phyloP scores from a whole-genome alignment of 2,329 filamentous ascomycete genomes.

The Cladorrhinum sp. region DNA sequence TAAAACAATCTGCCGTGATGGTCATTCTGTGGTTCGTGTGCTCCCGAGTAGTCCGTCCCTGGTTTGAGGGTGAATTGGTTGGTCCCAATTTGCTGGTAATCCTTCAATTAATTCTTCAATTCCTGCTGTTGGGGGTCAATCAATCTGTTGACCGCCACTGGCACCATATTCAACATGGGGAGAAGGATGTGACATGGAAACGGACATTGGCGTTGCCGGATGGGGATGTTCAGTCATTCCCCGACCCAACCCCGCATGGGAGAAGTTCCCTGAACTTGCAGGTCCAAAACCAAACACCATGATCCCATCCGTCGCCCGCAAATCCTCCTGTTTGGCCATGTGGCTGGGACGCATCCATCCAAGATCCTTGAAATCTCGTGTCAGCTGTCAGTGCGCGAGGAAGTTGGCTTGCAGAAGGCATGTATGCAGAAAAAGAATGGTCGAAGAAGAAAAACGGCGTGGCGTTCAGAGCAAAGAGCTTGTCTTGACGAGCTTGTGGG shows the following conservation, averaged over 20 bases:
- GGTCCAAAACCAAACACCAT: background rate
- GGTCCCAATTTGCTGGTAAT: background rate
- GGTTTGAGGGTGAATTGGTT: background rate
- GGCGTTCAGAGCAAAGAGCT: background rate
- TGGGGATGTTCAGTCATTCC: background rate
- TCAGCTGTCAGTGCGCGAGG: background rate
- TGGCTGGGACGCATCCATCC: background rate
- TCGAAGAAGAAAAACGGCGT: background rate
- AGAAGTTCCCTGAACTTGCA: background rate
- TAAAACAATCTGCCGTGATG: constrained; percentile 4
- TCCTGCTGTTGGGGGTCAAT: background rate
- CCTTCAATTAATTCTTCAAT: background rate
- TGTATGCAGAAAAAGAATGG: background rate
- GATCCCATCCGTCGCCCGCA: background rate
- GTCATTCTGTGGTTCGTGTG: background rate
- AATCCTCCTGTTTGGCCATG: background rate
- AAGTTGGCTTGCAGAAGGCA: background rate
- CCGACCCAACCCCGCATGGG: background rate
- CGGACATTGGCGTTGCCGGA: background rate
- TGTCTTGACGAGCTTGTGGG: background rate
- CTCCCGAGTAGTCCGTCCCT: background rate
- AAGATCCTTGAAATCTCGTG: background rate
- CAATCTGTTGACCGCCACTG: background rate
- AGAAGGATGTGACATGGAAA: background rate
- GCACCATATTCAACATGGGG: background rate